Evolutionary conservation across 331 rosid genomes (phyloP).

Genomic region (Malus hybrid): DNA sequence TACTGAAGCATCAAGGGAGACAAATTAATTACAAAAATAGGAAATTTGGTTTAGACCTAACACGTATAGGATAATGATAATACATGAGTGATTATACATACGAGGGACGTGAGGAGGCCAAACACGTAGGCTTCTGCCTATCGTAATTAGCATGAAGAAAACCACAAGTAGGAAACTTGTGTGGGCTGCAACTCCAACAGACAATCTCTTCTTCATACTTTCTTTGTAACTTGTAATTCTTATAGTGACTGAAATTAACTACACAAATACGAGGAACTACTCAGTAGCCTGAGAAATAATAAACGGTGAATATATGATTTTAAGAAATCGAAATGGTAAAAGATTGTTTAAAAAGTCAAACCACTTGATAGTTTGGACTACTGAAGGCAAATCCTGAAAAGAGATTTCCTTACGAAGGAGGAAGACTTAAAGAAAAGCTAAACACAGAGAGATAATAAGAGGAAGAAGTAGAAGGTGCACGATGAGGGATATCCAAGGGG

Average conservation of each 20-base stretch:
- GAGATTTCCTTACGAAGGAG: background rate
- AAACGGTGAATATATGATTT: too few relatives aligned
- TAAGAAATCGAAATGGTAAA: too few relatives aligned
- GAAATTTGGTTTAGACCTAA: too few relatives aligned
- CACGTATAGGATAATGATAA: background rate
- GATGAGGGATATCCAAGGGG: background rate
- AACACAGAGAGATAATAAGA: background rate
- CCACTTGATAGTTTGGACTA: too few relatives aligned
- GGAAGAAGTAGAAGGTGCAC: background rate
- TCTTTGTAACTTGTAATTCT: background rate
- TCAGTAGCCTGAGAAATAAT: too few relatives aligned
- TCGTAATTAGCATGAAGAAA: constrained; percentile 39
- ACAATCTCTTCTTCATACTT: constrained; percentile 35
- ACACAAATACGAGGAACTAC: background rate
- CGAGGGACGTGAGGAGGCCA: constrained; percentile 40
- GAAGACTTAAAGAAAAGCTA: background rate
- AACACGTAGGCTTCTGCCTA: constrained; percentile 37
- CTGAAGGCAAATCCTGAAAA: background rate
- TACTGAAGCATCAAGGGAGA: constrained; percentile 17
- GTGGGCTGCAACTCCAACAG: constrained; percentile 29
- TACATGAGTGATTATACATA: constrained; percentile 3
- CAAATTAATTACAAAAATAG: background rate
- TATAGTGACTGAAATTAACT: background rate
- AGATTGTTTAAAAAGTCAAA: too few relatives aligned
- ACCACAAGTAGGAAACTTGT: constrained; percentile 22